Base-by-base conservation (phyloP, 192 early-diverging fungal genomes). In the Mortierella claussenii region DNA sequence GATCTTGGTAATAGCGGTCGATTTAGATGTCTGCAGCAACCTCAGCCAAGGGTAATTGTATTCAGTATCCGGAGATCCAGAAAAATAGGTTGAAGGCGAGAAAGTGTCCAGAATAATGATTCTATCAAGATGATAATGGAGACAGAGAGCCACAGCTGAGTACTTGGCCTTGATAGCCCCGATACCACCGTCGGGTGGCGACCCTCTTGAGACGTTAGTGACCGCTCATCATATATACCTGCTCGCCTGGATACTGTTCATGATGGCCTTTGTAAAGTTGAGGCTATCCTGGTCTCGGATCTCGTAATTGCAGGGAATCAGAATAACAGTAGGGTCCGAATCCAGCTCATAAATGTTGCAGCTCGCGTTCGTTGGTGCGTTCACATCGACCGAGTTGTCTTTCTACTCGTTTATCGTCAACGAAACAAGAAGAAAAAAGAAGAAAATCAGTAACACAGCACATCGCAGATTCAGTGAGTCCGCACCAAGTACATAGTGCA, bases 281-380 rank as follows among this genome's bases (percentile, higher is more conserved):
- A 76, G 26, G 24, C 57, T 51, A 26, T 76, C 56, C 56, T 62
- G 51, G 34, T 76, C 73, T 50, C 67, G 66, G 65, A 76, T 50
- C 31, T 76, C 73, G 24, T 67, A 67, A 43, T 76, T 76, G 59
- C 63, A 66, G 3, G 73, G 61, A 12, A 76, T 48, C 9, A 67
- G 11, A 3, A 67, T 1, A 4, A 67, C 59, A 7, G 57, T 56
- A 17, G 58, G 52, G 52, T 76, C 73, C 2, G 44, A 27, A 7
- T 76, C 47, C 18, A 67, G 37, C 40, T 50, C 47, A 44, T 76
- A 76, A 33, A 76, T 67, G 33, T 76, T 76, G 46, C 73, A 76
- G 26, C 47, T 67, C 3, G 63, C 61, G 21, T 76, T 76, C 44
- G 63, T 24, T 9, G 54, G 63, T 10, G 71, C 48, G 46, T 76